These are phyloP conservation scores for Hypoxylon intermedium DNA, from an alignment of 495 filamentous ascomycete species.

Conservation along the genomic window DNA sequence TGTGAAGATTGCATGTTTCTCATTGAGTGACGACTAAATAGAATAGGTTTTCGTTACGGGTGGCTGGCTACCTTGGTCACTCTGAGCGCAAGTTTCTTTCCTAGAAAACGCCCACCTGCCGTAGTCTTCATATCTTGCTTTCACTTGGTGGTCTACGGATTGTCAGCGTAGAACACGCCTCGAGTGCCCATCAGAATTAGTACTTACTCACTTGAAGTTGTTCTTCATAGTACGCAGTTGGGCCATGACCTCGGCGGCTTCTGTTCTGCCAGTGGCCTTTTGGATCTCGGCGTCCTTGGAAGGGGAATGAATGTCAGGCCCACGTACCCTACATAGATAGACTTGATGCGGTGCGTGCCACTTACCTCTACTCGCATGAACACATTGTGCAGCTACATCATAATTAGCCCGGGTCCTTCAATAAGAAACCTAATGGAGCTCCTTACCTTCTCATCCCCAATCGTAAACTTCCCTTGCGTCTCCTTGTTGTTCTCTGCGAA, in stretches of 20 bases:
- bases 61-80: not conserved
- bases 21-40: not conserved
- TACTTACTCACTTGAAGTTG: conserved; percentile 68
- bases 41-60: not conserved
- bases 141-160: conserved; percentile 29
- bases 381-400: conserved; percentile 82
- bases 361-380: conserved; percentile 91
- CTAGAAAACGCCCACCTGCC: not conserved
- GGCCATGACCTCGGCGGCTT: conserved; percentile 86
- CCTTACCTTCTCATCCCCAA: conserved; percentile 93
- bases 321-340: no score
- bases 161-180: conserved; percentile 13
- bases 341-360: conserved; percentile 8
- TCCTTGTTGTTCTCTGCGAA: conserved; percentile 82
- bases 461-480: conserved; percentile 96
- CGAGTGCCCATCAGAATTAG: not conserved
- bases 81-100: not conserved
- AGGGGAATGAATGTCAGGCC: no score
- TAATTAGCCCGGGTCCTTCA: conserved; percentile 8
- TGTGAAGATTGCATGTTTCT: no score
- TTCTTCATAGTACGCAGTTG: conserved; percentile 95
- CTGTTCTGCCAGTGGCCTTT: conserved; percentile 80
- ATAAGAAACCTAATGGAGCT: not conserved
- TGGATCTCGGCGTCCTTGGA: conserved; percentile 81
- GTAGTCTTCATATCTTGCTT: conserved; percentile 33